Percentiles rank a stretch among this genome's conserved stretches.
Evolutionary conservation across 1,139 yeast species (phyloP).

Genomic region (Nakaseomyces uthaithaninus): DNA sequence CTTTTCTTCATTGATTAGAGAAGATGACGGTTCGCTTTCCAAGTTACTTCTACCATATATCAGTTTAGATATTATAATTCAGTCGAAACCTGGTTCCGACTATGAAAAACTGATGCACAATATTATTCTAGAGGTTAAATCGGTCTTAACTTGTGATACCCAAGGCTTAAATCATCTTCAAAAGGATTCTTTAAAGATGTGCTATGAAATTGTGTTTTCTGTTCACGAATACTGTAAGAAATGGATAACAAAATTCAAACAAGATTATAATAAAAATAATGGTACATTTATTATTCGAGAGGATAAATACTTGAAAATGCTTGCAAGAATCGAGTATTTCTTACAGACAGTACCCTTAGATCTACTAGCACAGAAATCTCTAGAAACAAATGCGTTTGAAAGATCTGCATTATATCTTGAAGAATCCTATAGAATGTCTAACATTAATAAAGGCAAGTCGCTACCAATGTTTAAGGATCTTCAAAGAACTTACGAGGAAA

Average conservation of each 20-base stretch:
- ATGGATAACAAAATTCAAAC: slow-evolving; percentile 46
- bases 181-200: slow-evolving; percentile 51
- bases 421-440: slow-evolving; percentile 50
- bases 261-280: slow-evolving; percentile 19
- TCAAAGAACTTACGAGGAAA: slow-evolving; percentile 73
- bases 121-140: slow-evolving; percentile 49
- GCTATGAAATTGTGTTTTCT: slow-evolving; percentile 66
- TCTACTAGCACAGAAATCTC: slow-evolving; percentile 66
- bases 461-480: slow-evolving; percentile 46
- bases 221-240: slow-evolving; percentile 78
- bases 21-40: slow-evolving; percentile 63
- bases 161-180: slow-evolving; percentile 43
- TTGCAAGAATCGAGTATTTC: slow-evolving; percentile 37
- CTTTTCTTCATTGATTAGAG: slow-evolving; percentile 59
- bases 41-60: slow-evolving; percentile 75
- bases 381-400: slow-evolving; percentile 80
- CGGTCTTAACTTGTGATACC: slow-evolving; percentile 46
- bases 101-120: slow-evolving; percentile 39
- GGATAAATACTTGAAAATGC: slow-evolving; percentile 16
- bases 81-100: slow-evolving; percentile 34
- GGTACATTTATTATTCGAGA: slow-evolving; percentile 28
- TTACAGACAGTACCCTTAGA: slow-evolving; percentile 54
- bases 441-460: slow-evolving; percentile 31
- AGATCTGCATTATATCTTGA: slow-evolving; percentile 86
- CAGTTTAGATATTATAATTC: slow-evolving; percentile 55